A percentile compares a stretch with the other conserved stretches of the same genome.
These are phyloP conservation scores for Phlyctochytrium planicorne DNA, from an alignment of 192 early-diverging fungal genomes.

Conservation along the genomic window DNA sequence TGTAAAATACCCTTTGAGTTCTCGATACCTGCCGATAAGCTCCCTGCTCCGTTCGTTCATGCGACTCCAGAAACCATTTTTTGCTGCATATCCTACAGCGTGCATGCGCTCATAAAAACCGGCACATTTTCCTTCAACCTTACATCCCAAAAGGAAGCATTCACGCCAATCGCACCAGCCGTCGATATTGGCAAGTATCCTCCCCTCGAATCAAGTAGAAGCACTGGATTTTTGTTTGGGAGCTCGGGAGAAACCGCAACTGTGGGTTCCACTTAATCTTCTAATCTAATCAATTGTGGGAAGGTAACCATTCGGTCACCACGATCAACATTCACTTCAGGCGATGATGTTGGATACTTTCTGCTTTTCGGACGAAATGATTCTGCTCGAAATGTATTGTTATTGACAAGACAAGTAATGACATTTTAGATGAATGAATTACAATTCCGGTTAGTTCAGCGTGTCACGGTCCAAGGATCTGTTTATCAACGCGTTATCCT, in stretches of 20 bases:
- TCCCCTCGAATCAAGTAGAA: not conserved
- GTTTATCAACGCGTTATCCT: not conserved
- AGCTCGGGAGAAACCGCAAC: not conserved
- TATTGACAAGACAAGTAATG: not conserved
- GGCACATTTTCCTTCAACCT: not conserved
- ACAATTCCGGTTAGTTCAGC: not conserved
- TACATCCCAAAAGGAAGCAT: not conserved
- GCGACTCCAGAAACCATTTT: not conserved
- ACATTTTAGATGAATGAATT: not conserved
- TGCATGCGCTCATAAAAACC: not conserved
- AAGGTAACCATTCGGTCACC: not conserved
- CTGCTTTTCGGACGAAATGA: not conserved
- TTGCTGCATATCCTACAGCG: not conserved
- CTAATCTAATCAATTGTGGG: too few relatives aligned
- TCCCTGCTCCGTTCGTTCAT: constrained; percentile 1
- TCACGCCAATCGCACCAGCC: not conserved
- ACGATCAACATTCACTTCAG: not conserved
- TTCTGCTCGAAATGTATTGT: not conserved
- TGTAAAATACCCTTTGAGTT: not conserved
- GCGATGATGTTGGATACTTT: not conserved
- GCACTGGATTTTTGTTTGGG: constrained; percentile 1
- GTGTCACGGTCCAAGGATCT: not conserved
- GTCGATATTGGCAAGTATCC: not conserved
- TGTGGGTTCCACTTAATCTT: too few relatives aligned
- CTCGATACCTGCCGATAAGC: not conserved